Conservation (phyloP, 2,329 filamentous ascomycete species). For the Scopulariopsis brevicaulis region DNA sequence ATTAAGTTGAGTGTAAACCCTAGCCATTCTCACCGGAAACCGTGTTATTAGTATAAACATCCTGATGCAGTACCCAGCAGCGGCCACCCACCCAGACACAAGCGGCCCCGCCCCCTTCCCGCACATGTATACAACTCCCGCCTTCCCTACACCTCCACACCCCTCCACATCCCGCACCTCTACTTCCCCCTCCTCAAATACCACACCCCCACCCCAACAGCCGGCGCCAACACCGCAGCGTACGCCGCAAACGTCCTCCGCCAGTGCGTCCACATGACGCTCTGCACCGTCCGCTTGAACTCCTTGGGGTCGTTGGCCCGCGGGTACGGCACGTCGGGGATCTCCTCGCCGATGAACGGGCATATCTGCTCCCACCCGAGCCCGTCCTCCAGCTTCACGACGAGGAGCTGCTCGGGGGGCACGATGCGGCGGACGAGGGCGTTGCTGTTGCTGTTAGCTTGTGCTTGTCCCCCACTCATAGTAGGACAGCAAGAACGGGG, state of each 20-base stretch:
- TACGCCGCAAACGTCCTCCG: neutral
- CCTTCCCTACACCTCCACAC: neutral
- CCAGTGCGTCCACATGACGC: neutral
- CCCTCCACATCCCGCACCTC: neutral
- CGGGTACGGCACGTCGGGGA: constrained; percentile 17
- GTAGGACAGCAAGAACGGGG: too few relatives aligned
- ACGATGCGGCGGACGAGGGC: constrained; percentile 13
- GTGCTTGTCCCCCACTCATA: neutral
- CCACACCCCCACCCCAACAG: neutral
- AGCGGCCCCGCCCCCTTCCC: too few relatives aligned
- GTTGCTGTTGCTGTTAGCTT: constrained; percentile 9
- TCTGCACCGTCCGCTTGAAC: constrained; percentile 11
- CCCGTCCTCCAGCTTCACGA: constrained; percentile 19
- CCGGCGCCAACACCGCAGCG: neutral
- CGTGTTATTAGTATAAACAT: neutral
- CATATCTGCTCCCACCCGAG: constrained; percentile 24
- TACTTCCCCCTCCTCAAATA: neutral
- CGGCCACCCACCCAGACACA: too few relatives aligned
- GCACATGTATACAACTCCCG: neutral
- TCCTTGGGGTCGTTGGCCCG: constrained; percentile 16
- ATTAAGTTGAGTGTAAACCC: too few relatives aligned
- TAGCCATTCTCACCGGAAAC: too few relatives aligned
- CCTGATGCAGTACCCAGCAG: neutral
- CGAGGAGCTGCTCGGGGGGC: constrained; percentile 16
- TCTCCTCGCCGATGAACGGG: constrained; percentile 15